These are phyloP conservation scores for Boletus sp. DNA, from an alignment of 768 basidiomycete species.

Conservation along the genomic window DNA sequence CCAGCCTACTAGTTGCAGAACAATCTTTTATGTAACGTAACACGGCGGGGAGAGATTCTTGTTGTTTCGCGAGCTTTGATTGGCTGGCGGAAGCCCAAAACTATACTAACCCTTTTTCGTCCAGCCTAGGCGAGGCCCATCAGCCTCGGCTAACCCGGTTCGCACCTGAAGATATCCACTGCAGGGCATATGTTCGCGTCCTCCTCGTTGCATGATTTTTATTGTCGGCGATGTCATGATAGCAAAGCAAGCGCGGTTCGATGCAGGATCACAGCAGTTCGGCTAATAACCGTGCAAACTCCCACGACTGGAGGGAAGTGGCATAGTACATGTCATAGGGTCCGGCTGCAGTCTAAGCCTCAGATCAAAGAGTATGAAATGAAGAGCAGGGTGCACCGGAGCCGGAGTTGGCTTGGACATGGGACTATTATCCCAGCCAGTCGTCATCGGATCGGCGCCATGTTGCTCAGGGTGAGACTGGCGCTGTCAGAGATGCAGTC, in stretches of 20 bases:
- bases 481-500: too few species aligned
- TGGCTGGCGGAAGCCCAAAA: too few species aligned
- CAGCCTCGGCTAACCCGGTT: too few species aligned
- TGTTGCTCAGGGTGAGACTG: neutral
- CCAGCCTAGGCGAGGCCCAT: too few species aligned
- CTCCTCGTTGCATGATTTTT: slow-evolving; percentile 11
- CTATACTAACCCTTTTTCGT: too few species aligned
- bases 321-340: slow-evolving; percentile 17
- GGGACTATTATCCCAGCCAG: neutral
- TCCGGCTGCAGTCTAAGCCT: neutral
- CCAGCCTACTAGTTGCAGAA: too few species aligned
- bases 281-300: slow-evolving; percentile 1
- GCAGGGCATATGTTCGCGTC: neutral
- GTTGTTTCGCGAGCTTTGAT: too few species aligned
- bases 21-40: too few species aligned
- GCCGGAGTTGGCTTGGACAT: neutral
- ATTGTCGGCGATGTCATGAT: slow-evolving; percentile 1
- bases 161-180: too few species aligned
- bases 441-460: neutral
- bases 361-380: neutral
- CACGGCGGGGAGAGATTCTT: too few species aligned
- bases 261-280: neutral
- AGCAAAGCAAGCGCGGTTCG: slow-evolving; percentile 6
- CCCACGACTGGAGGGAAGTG: neutral
- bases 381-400: slow-evolving; percentile 4